A percentile compares a stretch with the other conserved stretches of the same genome.
Conservation (phyloP, 129 eudicot species). For the Chrysanthemum lavandulifolium region DNA sequence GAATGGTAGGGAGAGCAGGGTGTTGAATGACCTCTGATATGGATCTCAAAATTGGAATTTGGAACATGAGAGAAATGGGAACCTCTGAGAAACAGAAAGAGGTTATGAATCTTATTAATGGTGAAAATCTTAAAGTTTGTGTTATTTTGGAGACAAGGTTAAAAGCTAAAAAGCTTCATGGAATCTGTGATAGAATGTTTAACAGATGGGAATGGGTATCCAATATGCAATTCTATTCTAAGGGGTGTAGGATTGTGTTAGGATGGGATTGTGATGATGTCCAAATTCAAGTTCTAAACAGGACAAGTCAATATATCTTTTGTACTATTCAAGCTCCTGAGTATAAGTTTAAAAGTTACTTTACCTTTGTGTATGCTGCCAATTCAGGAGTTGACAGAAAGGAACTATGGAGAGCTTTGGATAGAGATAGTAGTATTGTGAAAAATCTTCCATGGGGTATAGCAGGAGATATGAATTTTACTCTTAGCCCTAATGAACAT, state of each 20-base stretch:
- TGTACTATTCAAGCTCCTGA: background rate
- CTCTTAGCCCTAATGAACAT: too few relatives aligned
- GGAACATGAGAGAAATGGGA: background rate
- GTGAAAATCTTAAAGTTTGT: background rate
- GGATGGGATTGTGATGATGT: background rate
- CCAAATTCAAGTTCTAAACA: background rate
- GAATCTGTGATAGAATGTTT: background rate
- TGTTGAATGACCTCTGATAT: too few relatives aligned
- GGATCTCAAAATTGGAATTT: too few relatives aligned
- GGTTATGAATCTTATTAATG: background rate
- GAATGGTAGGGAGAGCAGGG: too few relatives aligned
- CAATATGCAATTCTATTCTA: background rate
- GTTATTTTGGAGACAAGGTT: background rate
- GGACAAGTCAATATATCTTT: background rate
- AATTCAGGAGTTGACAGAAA: too few relatives aligned
- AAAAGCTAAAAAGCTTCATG: background rate
- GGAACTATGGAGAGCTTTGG: too few relatives aligned
- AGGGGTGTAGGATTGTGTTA: background rate
- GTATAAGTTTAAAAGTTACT: background rate
- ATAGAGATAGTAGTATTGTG: too few relatives aligned
- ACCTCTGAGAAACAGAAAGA: background rate
- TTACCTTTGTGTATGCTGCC: too few relatives aligned
- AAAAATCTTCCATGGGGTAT: too few relatives aligned
- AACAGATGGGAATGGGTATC: background rate
- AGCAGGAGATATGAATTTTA: too few relatives aligned